A percentile compares a stretch with the other conserved stretches of the same genome.
Evolutionary conservation across 495 filamentous ascomycete genomes (phyloP).

Genomic region (Pyronema domesticum): DNA sequence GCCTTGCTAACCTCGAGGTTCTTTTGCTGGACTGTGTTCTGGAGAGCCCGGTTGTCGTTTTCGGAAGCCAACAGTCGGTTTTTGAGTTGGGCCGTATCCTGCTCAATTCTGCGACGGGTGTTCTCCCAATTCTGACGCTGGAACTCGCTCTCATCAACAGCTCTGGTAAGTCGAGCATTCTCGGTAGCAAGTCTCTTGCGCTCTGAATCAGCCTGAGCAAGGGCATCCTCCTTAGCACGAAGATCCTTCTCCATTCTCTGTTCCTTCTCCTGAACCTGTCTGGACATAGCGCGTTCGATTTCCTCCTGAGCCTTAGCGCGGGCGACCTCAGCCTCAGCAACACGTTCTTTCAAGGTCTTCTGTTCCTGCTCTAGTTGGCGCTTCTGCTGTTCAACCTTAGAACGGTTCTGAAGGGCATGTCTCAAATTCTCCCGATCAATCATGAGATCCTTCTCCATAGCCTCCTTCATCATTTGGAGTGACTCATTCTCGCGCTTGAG

Average conservation of each 20-base stretch:
- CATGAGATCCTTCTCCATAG: conserved; percentile 95
- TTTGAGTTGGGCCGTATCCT: conserved; percentile 82
- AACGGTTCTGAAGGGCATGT: conserved; percentile 63
- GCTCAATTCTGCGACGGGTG: conserved; percentile 45
- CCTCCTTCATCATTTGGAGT: conserved; percentile 92
- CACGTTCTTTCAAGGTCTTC: conserved; percentile 61
- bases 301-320: conserved; percentile 63
- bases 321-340: conserved; percentile 65
- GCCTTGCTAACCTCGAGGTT: conserved; percentile 90
- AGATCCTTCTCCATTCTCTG: conserved; percentile 60
- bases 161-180: conserved; percentile 61
- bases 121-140: conserved; percentile 49
- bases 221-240: conserved; percentile 47
- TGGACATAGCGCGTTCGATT: conserved; percentile 61
- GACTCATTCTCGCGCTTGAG: conserved; percentile 69
- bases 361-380: conserved; percentile 79
- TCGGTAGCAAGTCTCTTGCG: conserved; percentile 52
- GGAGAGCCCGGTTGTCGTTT: conserved; percentile 85
- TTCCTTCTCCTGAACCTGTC: conserved; percentile 66
- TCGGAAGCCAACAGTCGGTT: conserved; percentile 83
- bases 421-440: conserved; percentile 89
- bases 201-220: conserved; percentile 60
- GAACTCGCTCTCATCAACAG: conserved; percentile 80
- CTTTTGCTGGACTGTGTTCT: conserved; percentile 96
- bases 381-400: conserved; percentile 63